phyloP scores from a whole-genome alignment of 306 rosid genomes.

The Luffa acutangula region DNA sequence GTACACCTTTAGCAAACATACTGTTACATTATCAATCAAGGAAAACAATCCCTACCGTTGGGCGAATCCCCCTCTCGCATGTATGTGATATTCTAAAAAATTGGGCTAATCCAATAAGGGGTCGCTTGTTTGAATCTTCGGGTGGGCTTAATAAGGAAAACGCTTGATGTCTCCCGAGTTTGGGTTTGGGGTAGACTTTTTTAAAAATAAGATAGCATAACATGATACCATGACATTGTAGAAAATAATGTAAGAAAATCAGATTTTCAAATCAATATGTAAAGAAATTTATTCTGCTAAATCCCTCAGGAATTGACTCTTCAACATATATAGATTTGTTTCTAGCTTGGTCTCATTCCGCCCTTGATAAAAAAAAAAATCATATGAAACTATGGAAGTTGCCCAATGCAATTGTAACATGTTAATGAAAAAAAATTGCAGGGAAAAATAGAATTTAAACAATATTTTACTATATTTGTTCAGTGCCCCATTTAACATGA shows the following conservation, averaged over 20 bases:
- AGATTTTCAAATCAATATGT: not conserved
- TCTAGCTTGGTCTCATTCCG: not conserved
- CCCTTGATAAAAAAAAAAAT: not conserved
- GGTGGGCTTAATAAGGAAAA: too few species aligned
- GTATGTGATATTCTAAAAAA: too few species aligned
- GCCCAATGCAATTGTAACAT: not conserved
- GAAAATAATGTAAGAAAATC: not conserved
- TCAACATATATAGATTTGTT: not conserved
- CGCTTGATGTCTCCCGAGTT: too few species aligned
- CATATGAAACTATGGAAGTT: not conserved
- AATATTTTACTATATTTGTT: not conserved
- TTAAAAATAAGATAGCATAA: not conserved
- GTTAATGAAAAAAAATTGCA: not conserved
- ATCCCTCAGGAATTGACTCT: not conserved
- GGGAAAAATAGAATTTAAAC: not conserved
- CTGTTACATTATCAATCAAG: not conserved
- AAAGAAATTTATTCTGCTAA: not conserved
- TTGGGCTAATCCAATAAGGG: not conserved
- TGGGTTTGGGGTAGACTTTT: too few species aligned
- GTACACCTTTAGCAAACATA: not conserved
- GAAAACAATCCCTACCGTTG: not conserved
- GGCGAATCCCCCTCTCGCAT: not conserved
- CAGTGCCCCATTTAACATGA: not conserved
- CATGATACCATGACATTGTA: not conserved
- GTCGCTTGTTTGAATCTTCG: not conserved